A percentile compares a stretch with the other conserved stretches of the same genome.
Conservation (phyloP, 495 filamentous ascomycete genomes). For the Penicillium pancosmium region DNA sequence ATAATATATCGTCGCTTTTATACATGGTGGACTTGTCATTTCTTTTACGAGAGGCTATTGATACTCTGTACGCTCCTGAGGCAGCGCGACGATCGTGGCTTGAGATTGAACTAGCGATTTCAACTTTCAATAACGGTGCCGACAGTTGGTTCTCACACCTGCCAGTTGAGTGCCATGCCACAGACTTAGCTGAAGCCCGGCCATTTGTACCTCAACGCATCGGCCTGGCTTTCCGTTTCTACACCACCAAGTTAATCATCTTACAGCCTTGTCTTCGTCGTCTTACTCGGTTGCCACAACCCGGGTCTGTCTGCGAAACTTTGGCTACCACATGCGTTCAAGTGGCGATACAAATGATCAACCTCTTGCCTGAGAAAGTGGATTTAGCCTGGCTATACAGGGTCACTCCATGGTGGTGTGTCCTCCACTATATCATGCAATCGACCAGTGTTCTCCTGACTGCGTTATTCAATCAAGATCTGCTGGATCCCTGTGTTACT, state of each 20-base stretch:
- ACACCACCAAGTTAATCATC: conserved; percentile 57
- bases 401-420: conserved; percentile 59
- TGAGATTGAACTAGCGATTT: conserved; percentile 27
- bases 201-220: conserved; percentile 32
- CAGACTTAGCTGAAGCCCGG: conserved; percentile 16
- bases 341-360: conserved; percentile 51
- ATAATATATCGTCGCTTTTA: too few relatives aligned
- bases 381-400: conserved; percentile 43
- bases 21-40: too few relatives aligned
- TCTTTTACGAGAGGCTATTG: too few relatives aligned
- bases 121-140: conserved; percentile 20
- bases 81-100: conserved; percentile 21
- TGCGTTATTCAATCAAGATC: conserved; percentile 40
- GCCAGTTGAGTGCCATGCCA: conserved; percentile 33
- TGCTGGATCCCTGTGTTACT: too few relatives aligned
- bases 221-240: conserved; percentile 55
- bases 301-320: conserved; percentile 38
- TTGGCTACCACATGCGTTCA: conserved; percentile 53
- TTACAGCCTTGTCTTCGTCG: conserved; percentile 62
- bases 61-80: conserved; percentile 8
- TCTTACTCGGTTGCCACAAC: conserved; percentile 24
- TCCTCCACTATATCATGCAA: conserved; percentile 64
- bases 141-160: conserved; percentile 30
- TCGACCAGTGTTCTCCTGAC: conserved; percentile 57
- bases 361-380: neutral